These are phyloP conservation scores for Dendrobium catenatum DNA, from an alignment of 106 monocot species.

Conservation along the genomic window DNA sequence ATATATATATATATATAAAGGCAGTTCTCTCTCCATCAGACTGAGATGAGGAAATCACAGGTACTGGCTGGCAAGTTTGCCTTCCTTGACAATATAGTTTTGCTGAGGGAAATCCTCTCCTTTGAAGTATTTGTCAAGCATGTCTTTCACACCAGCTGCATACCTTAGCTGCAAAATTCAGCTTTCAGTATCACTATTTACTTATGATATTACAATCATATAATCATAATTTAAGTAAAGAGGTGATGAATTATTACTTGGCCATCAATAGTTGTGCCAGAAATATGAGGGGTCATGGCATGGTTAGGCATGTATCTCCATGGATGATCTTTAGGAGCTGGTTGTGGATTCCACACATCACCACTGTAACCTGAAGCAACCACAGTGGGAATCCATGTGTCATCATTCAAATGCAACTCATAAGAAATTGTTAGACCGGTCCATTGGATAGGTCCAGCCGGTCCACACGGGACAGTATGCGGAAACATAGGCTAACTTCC, in stretches of 20 bases:
- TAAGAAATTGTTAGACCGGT: too few species aligned
- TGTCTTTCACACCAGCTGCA: conserved; percentile 84
- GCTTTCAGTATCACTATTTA: neutral
- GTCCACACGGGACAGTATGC: too few species aligned
- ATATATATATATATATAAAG: too few species aligned
- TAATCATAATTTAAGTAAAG: neutral
- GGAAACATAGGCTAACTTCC: too few species aligned
- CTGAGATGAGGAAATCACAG: conserved; percentile 18
- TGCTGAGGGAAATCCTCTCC: conserved; percentile 81
- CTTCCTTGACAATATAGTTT: conserved; percentile 97
- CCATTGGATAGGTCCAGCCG: too few species aligned
- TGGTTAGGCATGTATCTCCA: conserved; percentile 98
- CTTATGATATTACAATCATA: neutral
- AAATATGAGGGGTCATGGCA: conserved; percentile 96
- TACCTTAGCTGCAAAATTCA: conserved; percentile 71
- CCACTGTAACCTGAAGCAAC: conserved; percentile 74
- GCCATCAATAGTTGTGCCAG: conserved; percentile 87
- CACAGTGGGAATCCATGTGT: neutral
- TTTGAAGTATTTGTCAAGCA: conserved; percentile 93
- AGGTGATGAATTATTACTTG: conserved; percentile 37
- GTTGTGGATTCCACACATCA: conserved; percentile 97
- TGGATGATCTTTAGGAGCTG: conserved; percentile 95
- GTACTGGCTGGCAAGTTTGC: conserved; percentile 86
- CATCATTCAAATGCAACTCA: too few species aligned
- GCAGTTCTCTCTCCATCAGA: neutral